Base-by-base conservation (phyloP, 768 basidiomycete species). In the Leccinellum luteum region DNA sequence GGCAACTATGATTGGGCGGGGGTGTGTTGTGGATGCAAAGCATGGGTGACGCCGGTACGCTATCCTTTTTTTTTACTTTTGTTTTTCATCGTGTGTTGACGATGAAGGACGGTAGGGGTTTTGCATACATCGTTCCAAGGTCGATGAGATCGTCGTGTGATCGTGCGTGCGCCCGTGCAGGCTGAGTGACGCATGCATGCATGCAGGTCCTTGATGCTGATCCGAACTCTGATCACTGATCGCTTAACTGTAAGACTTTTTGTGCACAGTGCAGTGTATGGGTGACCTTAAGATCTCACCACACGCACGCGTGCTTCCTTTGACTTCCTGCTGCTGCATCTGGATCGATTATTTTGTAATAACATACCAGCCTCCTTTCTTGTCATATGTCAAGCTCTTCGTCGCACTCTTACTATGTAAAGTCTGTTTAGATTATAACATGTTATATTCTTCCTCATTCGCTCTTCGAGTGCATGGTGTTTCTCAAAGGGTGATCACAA, bases 1-100 rank as follows among this genome's bases (percentile, higher is more conserved):
- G 97, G 97, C 3, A 97, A 92, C 70, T 98, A 87, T 64, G 94
- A 97, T 69, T 99, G 97, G 97, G 93, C 94, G 5, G 96, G 96
- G 0, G 85, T 92, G 28, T 84, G 87, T 65, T 96, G 94, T 68
- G 89, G 91, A 23, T 98, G 94, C 68, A 90, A 87, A 64, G 85
- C 86, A 66, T 98, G 94, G 94, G 90, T 96, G 27, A 87, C 86
- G 9, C 94, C 94, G 45, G 94, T 94, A 50, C 25, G 63, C 7
- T 5, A 2, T 15, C 25, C 4, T 15, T 28, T 12, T 13, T 31
- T 38, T 19, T 8, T 1, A 3, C 7, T 30, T 30, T 31, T 31
- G 9, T 2, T 3, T 21, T 17, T n/a, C 14, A 3, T 21, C 9
- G 19, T n/a, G 5, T 28, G 47, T 17, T 59, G 56, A 59, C 21